Percentiles rank a stretch among this genome's conserved stretches.
Evolutionary conservation across 345 rosid genomes (phyloP).

Genomic region (Gossypium anomalum): DNA sequence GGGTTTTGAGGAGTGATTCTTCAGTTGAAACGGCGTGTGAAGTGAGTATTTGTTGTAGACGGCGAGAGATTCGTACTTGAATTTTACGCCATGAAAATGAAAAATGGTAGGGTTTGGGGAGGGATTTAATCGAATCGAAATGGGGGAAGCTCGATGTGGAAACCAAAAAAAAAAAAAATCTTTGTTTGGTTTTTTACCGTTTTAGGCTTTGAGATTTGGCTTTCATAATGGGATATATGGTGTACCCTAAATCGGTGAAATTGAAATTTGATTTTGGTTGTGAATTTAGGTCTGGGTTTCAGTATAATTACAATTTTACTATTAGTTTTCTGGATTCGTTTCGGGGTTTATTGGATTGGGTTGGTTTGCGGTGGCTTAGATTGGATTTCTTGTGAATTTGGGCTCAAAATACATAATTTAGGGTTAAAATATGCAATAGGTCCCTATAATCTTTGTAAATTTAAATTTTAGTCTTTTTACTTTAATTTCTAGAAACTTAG

Average conservation of each 20-base stretch:
- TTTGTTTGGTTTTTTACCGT: not conserved
- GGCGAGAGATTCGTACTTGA: not conserved
- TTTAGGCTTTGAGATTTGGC: not conserved
- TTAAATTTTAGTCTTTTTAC: too few species aligned
- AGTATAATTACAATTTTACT: not conserved
- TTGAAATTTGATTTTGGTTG: too few species aligned
- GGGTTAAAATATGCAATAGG: too few species aligned
- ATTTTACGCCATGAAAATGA: slow-evolving; percentile 1
- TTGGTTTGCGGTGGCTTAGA: not conserved
- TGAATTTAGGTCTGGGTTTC: not conserved
- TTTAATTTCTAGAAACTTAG: too few species aligned
- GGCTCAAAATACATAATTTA: too few species aligned
- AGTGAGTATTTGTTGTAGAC: not conserved
- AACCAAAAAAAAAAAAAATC: not conserved
- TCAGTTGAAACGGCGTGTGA: not conserved
- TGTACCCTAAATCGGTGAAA: too few species aligned
- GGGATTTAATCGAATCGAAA: too few species aligned
- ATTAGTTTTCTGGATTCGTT: too few species aligned
- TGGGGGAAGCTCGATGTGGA: not conserved
- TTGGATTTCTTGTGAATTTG: too few species aligned
- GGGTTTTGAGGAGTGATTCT: slow-evolving; percentile 23
- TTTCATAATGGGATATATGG: not conserved
- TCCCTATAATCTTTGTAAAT: too few species aligned
- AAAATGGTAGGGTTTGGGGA: not conserved
- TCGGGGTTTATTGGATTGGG: not conserved